Evolutionary conservation across 2,329 filamentous ascomycete genomes (phyloP), one percentile per base, ranked within the genome.

Genomic region (Aaosphaeria arxii): DNA sequence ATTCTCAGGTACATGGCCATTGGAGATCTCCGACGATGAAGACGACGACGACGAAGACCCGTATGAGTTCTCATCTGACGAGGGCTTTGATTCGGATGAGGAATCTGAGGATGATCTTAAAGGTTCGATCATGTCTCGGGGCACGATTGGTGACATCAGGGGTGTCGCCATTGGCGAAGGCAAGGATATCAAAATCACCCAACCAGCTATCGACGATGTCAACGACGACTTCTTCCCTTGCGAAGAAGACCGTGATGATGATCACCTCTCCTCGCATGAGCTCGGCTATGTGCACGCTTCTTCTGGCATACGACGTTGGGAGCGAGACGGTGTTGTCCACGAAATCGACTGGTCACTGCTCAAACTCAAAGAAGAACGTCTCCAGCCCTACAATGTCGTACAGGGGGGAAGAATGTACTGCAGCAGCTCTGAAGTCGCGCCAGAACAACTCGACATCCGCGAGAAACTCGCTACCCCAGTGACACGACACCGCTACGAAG

Each of bases 301-400:
- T 0, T 96, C 91, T 24, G 92, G 92, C 5, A 87, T 97, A 49
- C 84, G 90, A 4, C 84, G 92, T 30, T 86, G 88, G 64, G 79
- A 77, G 44, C 80, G 86, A 50, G 78, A 87, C 51, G 85, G 86
- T 4, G 74, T 95, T 28, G 77, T 89, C 5, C 92, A 96, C 66
- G 92, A 97, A 69, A 91, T 97, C 40, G 92, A 97, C 69, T 97
- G 92, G 92, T 91, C 91, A 0, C 75, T 97, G 2, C 91, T 97
- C 58, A 84, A 88, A 56, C 89, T 97, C 54, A 76, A 86, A 7
- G 77, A 85, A 4, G 80, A 85, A 7, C 83, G 92, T 1, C 74
- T 85, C 11, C 88, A 92, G 3, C 76, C 80, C 0, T 80, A 83
- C 50, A 96, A 96, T 58, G 71, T 82, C 7, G 86, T 96, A 24